Conservation (phyloP, 2,329 filamentous ascomycete species). For the Ophiocordyceps camponoti-rufipedis region DNA sequence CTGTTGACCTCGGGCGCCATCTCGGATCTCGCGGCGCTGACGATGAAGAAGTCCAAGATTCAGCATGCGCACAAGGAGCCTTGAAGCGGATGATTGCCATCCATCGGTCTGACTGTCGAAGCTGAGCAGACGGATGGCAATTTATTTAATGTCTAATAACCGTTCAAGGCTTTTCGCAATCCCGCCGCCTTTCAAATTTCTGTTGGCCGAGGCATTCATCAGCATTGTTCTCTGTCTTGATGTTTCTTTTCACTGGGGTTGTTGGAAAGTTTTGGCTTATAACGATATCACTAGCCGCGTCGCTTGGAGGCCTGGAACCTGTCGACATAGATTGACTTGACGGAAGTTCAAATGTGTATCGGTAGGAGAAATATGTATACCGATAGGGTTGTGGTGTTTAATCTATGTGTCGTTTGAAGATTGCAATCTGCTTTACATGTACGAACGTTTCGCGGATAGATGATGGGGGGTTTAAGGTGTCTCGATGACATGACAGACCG, state of each 20-base stretch:
- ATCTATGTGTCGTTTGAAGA: not conserved
- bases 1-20: slow-evolving; percentile 29
- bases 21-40: slow-evolving; percentile 7
- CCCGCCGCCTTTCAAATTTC: not conserved
- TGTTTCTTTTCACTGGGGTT: not conserved
- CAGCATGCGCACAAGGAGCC: not conserved
- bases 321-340: not conserved
- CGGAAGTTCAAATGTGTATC: not conserved
- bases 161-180: not conserved
- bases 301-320: not conserved
- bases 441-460: no score
- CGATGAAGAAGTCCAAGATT: slow-evolving; percentile 9
- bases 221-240: not conserved
- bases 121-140: not conserved
- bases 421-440: no score
- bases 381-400: no score
- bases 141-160: not conserved
- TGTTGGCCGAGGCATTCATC: not conserved
- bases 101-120: not conserved
- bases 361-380: no score
- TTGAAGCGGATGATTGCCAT: not conserved
- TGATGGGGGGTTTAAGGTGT: no score
- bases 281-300: not conserved
- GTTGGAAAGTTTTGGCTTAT: not conserved
- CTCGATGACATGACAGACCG: no score